Evolutionary conservation across 768 basidiomycete genomes (phyloP), one percentile per base, ranked within the genome.

Genomic region (Nevesoporus exiguus): DNA sequence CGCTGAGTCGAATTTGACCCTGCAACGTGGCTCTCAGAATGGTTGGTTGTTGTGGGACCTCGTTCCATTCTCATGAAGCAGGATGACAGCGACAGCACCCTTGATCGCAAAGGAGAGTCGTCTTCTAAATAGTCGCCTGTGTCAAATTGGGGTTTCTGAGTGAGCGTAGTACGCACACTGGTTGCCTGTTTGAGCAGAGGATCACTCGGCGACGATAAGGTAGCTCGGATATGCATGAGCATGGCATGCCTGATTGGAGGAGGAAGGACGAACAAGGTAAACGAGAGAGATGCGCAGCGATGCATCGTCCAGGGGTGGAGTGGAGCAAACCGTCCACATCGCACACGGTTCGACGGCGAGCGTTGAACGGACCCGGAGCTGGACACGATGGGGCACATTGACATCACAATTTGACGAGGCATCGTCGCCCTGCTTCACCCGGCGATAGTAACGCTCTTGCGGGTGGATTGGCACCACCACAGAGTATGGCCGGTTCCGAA

Each of bases 41-140:
- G 60, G 59, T 58, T 55, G 60, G 59, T 58, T 57, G 57, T 41
- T 49, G 51, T 36, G 41, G 50, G 57, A 48, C 63, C 56, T 57
- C 56, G 59, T 68, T 67, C 66, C 66, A 67, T 67, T 67, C 58
- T 57, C 61, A 60, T 68, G 59, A 61, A 64, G 61, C 47, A 45
- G 49, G 45, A 47, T 56, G 60, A 58, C 55, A 46, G 49, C 48
- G 58, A 64, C 52, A 57, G 54, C 56, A 58, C 64, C 64, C 58
- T 65, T 63, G 64, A 66, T 66, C 58, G 60, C 51, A 62, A 61
- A 50, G 47, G 55, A 43, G 56, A 47, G 49, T 50, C 40, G n/a
- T 49, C 54, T 67, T 66, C 65, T 54, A 55, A 58, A 59, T 56
- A 52, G 59, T 55, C 42, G 57, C 30, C 24, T 8, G 55, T 40